Evolutionary conservation across 768 basidiomycete species (phyloP).

Genomic region (Trametes maxima): DNA sequence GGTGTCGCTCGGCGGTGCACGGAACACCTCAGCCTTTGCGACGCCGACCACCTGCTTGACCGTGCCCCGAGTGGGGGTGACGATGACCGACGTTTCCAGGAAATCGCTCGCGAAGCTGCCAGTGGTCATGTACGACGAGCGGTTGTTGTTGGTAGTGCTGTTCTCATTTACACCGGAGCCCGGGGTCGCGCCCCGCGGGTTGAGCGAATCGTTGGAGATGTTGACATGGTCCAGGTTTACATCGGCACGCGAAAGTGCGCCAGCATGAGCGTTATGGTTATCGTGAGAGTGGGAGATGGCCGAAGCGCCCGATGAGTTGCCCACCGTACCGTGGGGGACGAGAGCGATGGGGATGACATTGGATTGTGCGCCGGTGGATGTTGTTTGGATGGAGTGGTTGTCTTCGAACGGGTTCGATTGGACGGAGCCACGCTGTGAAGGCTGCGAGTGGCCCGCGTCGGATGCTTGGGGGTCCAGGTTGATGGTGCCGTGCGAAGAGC

Average conservation of each 20-base stretch:
- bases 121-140: slow-evolving; percentile 73
- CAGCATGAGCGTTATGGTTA: slow-evolving; percentile 39
- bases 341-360: slow-evolving; percentile 89
- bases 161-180: slow-evolving; percentile 56
- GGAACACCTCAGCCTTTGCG: slow-evolving; percentile 79
- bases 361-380: slow-evolving; percentile 71
- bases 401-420: slow-evolving; percentile 77
- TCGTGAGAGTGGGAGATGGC: slow-evolving; percentile 17
- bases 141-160: slow-evolving; percentile 48
- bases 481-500: slow-evolving; percentile 49
- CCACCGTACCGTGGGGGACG: slow-evolving; percentile 58
- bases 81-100: slow-evolving; percentile 80
- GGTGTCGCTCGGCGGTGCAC: slow-evolving; percentile 37
- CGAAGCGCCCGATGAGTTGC: slow-evolving; percentile 30
- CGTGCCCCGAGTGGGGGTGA: slow-evolving; percentile 64
- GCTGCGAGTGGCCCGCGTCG: slow-evolving; percentile 33
- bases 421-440: slow-evolving; percentile 32
- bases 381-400: slow-evolving; percentile 76
- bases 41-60: slow-evolving; percentile 70
- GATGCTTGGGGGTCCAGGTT: slow-evolving; percentile 58
- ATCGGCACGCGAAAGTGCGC: slow-evolving; percentile 58
- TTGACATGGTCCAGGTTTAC: slow-evolving; percentile 65
- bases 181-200: slow-evolving; percentile 40
- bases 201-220: slow-evolving; percentile 51
- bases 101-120: slow-evolving; percentile 80